These are phyloP conservation scores for Eutrema salsugineum DNA, from an alignment of 441 rosid genomes.

Conservation along the genomic window DNA sequence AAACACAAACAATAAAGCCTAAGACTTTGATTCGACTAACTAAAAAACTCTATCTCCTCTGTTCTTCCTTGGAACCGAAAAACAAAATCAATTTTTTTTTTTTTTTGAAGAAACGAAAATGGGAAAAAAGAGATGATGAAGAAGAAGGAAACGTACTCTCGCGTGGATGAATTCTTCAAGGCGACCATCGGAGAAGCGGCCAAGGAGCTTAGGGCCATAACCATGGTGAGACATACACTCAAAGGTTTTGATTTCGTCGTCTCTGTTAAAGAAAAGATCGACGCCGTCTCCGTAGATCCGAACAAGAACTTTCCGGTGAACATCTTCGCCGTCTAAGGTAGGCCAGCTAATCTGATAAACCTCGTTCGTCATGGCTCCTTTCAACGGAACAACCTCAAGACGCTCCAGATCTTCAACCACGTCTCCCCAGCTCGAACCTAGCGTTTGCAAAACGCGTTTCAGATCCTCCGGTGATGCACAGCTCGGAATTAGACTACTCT, in stretches of 20 bases:
- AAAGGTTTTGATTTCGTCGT: constrained; percentile 56
- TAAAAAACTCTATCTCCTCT: neutral
- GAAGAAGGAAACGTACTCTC: constrained; percentile 36
- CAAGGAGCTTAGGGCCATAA: constrained; percentile 69
- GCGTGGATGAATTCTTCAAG: constrained; percentile 78
- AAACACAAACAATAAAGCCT: constrained; percentile 9
- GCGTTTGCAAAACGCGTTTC: constrained; percentile 33
- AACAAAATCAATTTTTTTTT: neutral
- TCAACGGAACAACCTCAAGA: constrained; percentile 42
- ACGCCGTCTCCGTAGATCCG: constrained; percentile 71
- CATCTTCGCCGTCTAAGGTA: constrained; percentile 30
- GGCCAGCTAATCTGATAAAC: constrained; percentile 58
- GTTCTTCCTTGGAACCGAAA: neutral
- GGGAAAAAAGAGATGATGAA: neutral
- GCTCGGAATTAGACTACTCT: constrained; percentile 7
- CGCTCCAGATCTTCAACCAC: constrained; percentile 38
- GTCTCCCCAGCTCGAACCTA: constrained; percentile 46
- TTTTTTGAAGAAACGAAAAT: neutral
- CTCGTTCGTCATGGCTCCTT: constrained; percentile 57
- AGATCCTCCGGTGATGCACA: constrained; percentile 42
- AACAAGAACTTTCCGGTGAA: constrained; percentile 48
- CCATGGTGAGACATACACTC: constrained; percentile 71
- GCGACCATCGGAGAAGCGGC: constrained; percentile 55
- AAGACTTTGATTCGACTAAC: neutral
- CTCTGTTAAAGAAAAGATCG: constrained; percentile 60